Percentiles rank a stretch among this genome's conserved stretches.
Conservation (phyloP, 805 yeast species). For the Myxozyma geophila region DNA sequence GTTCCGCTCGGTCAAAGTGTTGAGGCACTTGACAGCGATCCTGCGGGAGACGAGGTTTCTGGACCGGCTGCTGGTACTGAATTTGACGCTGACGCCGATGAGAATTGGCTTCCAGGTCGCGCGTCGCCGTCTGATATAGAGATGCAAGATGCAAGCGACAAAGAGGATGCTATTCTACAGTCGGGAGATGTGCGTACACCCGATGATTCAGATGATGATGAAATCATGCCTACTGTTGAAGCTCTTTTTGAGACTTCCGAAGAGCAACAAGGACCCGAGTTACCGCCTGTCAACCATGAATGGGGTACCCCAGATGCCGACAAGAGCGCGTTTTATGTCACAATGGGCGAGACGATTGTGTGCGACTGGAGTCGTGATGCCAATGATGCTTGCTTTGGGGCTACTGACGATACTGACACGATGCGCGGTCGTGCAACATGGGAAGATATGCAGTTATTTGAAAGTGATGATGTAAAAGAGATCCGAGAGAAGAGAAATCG, state of each 20-base stretch:
- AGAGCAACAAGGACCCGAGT: background rate
- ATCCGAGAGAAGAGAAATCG: conserved; percentile 37
- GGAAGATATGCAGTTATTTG: conserved; percentile 55
- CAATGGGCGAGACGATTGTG: conserved; percentile 52
- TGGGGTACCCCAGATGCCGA: background rate
- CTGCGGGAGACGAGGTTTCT: background rate
- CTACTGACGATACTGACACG: conserved; percentile 48
- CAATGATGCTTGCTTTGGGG: conserved; percentile 58
- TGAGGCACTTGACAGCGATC: background rate
- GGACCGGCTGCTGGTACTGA: conserved; percentile 5
- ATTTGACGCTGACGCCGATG: conserved; percentile 15
- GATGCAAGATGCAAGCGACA: conserved; percentile 31
- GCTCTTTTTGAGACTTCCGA: background rate
- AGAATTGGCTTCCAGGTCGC: conserved; percentile 3
- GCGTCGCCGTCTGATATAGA: conserved; percentile 22
- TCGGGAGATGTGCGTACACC: background rate
- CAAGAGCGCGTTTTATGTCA: conserved; percentile 33
- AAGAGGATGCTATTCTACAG: conserved; percentile 1
- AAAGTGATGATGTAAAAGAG: conserved; percentile 61
- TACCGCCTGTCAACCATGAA: background rate
- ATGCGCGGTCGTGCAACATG: conserved; percentile 60
- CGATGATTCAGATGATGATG: conserved; percentile 19
- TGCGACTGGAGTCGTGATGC: conserved; percentile 68
- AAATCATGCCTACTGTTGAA: conserved; percentile 9
- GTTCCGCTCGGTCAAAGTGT: conserved; percentile 2